These are phyloP conservation scores for Populus hybrid DNA, from an alignment of 441 rosid species.

Conservation along the genomic window DNA sequence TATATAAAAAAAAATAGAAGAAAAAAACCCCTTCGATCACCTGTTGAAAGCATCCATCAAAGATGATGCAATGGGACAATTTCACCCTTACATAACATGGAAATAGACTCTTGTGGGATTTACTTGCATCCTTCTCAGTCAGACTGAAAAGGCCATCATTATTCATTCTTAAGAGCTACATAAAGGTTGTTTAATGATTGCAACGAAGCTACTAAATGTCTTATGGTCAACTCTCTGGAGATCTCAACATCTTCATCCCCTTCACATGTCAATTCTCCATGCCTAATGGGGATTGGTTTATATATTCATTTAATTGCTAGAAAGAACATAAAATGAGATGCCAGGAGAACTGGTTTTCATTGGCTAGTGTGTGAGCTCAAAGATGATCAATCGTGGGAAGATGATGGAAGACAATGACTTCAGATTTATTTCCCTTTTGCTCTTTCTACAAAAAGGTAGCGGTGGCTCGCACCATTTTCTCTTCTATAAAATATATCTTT, in stretches of 20 bases:
- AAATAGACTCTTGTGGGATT: neutral
- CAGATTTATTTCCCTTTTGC: slow-evolving; percentile 4
- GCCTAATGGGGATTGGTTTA: neutral
- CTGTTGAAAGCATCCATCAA: neutral
- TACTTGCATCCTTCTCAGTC: neutral
- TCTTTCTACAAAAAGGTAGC: slow-evolving; percentile 14
- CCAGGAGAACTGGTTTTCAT: neutral
- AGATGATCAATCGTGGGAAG: neutral
- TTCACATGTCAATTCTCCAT: neutral
- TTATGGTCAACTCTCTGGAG: neutral
- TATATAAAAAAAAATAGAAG: too few relatives aligned
- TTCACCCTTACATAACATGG: neutral
- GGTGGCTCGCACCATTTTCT: slow-evolving; percentile 2
- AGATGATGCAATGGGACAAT: neutral
- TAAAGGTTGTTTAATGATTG: slow-evolving; percentile 13
- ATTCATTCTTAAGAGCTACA: neutral
- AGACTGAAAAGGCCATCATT: neutral
- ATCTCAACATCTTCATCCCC: neutral
- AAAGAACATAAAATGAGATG: slow-evolving; percentile 21
- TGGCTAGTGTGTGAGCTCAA: slow-evolving; percentile 6
- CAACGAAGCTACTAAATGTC: neutral
- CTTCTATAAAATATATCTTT: neutral
- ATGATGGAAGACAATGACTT: slow-evolving; percentile 18
- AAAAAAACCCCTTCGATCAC: too few relatives aligned
- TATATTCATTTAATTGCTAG: slow-evolving; percentile 1